Conservation (phyloP, 345 rosid genomes). For the Brassica rapa region DNA sequence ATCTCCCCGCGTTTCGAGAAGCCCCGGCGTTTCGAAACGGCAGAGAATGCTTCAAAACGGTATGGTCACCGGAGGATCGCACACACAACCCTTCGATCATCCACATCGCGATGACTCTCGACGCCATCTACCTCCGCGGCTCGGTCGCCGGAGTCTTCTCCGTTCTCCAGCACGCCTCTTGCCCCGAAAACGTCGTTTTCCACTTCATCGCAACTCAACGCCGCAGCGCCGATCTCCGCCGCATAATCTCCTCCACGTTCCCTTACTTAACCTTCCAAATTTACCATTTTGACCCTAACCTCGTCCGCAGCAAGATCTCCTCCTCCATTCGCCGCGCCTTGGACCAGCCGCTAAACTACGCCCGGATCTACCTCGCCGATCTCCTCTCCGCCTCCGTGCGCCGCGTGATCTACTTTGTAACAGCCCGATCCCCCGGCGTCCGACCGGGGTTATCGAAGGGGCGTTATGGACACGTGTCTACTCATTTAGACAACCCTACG, state of each 20-base stretch:
- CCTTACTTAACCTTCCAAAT: constrained; percentile 71
- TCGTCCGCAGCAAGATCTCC: constrained; percentile 69
- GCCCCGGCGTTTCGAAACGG: constrained; percentile 83
- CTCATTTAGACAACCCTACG: too few species aligned
- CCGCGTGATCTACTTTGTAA: constrained; percentile 82
- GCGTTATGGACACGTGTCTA: too few species aligned
- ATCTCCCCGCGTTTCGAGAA: constrained; percentile 56
- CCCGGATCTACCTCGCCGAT: constrained; percentile 82
- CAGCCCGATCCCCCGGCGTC: too few species aligned
- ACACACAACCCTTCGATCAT: constrained; percentile 47
- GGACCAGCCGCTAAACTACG: constrained; percentile 90
- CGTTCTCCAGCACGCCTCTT: constrained; percentile 78
- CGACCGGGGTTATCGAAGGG: too few species aligned
- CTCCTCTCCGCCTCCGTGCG: constrained; percentile 60
- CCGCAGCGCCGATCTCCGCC: constrained; percentile 54
- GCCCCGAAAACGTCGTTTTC: constrained; percentile 84
- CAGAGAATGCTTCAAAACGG: constrained; percentile 50
- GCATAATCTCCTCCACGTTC: constrained; percentile 60
- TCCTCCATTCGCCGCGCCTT: constrained; percentile 73
- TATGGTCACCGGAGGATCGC: constrained; percentile 39
- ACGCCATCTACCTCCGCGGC: constrained; percentile 84
- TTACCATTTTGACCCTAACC: constrained; percentile 68
- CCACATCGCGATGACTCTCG: constrained; percentile 88
- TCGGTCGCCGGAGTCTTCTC: constrained; percentile 85
- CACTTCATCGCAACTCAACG: constrained; percentile 70